phyloP scores from a whole-genome alignment of 306 rosid species.

The Cajanus cajan region DNA sequence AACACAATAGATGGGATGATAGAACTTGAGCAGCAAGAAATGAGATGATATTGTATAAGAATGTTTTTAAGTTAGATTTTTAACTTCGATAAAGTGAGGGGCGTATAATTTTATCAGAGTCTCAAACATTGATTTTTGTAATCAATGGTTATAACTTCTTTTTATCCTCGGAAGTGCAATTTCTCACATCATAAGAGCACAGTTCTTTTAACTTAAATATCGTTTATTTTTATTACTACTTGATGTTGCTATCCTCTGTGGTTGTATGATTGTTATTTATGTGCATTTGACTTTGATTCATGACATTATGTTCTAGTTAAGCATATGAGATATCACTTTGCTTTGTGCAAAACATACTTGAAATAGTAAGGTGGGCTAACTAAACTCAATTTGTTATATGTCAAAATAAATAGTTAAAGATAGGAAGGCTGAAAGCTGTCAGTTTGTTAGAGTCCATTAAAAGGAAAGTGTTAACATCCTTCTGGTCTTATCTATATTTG shows the following conservation, averaged over 20 bases:
- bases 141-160: neutral
- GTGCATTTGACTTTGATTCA: neutral
- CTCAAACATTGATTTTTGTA: neutral
- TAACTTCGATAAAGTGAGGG: neutral
- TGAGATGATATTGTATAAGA: neutral
- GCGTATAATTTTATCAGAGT: neutral
- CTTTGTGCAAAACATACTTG: neutral
- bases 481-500: neutral
- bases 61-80: neutral
- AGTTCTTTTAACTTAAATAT: neutral
- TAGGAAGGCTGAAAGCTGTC: constrained; percentile 1
- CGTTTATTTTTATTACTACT: neutral
- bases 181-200: neutral
- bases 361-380: neutral
- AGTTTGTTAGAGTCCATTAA: neutral
- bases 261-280: neutral
- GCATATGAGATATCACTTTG: neutral
- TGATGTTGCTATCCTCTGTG: neutral
- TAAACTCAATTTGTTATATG: neutral
- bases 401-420: constrained; percentile 3
- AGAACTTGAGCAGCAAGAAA: constrained; percentile 2
- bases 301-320: neutral
- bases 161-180: neutral
- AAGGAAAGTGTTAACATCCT: neutral
- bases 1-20: constrained; percentile 3